Evolutionary conservation across 805 yeast genomes (phyloP).

Genomic region (Kuraishia borneana): DNA sequence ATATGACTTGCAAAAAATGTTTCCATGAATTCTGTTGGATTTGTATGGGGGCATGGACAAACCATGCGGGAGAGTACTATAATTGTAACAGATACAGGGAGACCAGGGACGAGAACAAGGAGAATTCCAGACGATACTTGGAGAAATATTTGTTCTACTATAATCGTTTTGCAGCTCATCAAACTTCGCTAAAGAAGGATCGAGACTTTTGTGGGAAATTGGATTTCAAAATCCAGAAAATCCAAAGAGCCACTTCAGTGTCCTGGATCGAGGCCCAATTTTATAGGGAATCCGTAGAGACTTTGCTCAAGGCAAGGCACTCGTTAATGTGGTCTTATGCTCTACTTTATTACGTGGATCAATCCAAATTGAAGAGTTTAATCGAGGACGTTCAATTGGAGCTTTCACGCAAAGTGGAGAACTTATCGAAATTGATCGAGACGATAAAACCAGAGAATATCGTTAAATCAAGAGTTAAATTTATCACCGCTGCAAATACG

Average conservation of each 20-base stretch:
- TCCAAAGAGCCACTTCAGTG: constrained; percentile 53
- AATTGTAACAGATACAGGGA: constrained; percentile 54
- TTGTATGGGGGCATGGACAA: constrained; percentile 66
- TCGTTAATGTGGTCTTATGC: constrained; percentile 89
- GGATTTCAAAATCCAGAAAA: constrained; percentile 46
- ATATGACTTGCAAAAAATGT: constrained; percentile 83
- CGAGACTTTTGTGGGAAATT: constrained; percentile 49
- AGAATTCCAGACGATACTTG: constrained; percentile 34
- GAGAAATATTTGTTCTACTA: constrained; percentile 67
- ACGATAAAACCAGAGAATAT: constrained; percentile 13
- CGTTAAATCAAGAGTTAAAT: constrained; percentile 3
- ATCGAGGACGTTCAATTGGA: constrained; percentile 55
- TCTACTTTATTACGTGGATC: constrained; percentile 54
- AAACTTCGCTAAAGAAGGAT: constrained; percentile 66
- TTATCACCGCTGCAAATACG: constrained; percentile 9
- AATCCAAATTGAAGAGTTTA: constrained; percentile 38
- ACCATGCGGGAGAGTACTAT: constrained; percentile 54
- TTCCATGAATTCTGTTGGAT: constrained; percentile 86
- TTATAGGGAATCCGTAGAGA: constrained; percentile 59
- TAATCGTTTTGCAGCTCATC: constrained; percentile 65
- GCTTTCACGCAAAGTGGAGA: constrained; percentile 13
- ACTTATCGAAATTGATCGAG: constrained; percentile 21
- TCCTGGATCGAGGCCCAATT: constrained; percentile 89
- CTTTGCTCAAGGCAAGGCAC: constrained; percentile 56
- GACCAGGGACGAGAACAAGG: constrained; percentile 24